Percentiles rank a stretch among this genome's conserved stretches.
Evolutionary conservation across 1,284 basidiomycete genomes (phyloP).

Genomic region (Moniliophthora roreri): DNA sequence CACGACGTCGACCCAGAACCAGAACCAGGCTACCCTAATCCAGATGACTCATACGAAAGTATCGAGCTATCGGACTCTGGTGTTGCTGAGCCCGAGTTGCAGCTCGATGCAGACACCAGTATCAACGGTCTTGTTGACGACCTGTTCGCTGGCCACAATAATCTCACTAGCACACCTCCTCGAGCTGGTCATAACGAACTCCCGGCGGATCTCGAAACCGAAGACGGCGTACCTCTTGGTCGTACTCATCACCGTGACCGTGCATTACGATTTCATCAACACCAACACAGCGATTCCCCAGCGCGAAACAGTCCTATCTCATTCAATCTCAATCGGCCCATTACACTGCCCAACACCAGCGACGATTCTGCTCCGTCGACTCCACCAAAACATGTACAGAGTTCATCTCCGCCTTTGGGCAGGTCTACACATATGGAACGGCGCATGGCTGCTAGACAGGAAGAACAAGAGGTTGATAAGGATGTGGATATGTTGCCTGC

Average conservation of each 20-base stretch:
- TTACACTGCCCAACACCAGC: conserved; percentile 24
- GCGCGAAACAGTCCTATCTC: conserved; percentile 23
- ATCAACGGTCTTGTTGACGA: conserved; percentile 64
- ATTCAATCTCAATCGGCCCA: conserved; percentile 27
- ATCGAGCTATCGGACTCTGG: conserved; percentile 30
- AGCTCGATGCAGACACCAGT: conserved; percentile 50
- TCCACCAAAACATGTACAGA: conserved; percentile 9
- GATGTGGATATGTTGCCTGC: conserved; percentile 53
- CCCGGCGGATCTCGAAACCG: conserved; percentile 53
- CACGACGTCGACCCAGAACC: conserved; percentile 13
- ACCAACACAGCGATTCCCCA: conserved; percentile 19
- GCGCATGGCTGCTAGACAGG: conserved; percentile 35
- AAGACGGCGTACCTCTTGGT: conserved; percentile 68
- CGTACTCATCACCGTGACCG: conserved; percentile 65
- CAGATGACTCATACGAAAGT: conserved; percentile 36
- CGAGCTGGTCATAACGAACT: conserved; percentile 30
- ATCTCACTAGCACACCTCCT: conserved; percentile 16
- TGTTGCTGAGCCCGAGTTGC: conserved; percentile 11
- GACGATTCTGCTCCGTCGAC: conserved; percentile 1
- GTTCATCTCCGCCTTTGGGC: conserved; percentile 42
- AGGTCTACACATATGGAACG: conserved; percentile 50
- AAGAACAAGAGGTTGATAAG: conserved; percentile 37
- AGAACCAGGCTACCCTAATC: conserved; percentile 16
- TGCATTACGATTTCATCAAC: conserved; percentile 36
- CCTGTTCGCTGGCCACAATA: conserved; percentile 40